phyloP scores from a whole-genome alignment of 2,329 filamentous ascomycete genomes.

The Aspergillus sclerotialis region DNA sequence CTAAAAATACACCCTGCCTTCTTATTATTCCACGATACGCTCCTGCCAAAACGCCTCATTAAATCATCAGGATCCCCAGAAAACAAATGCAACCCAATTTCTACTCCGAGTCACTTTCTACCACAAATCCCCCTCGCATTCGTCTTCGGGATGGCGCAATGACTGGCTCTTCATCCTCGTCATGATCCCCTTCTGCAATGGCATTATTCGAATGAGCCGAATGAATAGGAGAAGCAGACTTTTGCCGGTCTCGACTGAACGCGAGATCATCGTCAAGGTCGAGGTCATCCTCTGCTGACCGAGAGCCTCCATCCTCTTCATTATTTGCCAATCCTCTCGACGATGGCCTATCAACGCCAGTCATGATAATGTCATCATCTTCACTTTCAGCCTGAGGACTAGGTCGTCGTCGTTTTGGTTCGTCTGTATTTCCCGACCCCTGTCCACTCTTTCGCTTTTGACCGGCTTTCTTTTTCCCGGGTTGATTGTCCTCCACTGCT shows the following conservation, averaged over 20 bases:
- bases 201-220: slow-evolving; percentile 3
- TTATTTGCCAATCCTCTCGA: slow-evolving; percentile 10
- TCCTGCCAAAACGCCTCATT: slow-evolving; percentile 21
- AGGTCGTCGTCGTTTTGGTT: no score
- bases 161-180: slow-evolving; percentile 28
- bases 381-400: slow-evolving; percentile 15
- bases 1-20: no score
- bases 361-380: slow-evolving; percentile 27
- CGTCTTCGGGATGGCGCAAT: slow-evolving; percentile 24
- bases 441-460: slow-evolving; percentile 26
- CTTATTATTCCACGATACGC: no score
- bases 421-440: no score
- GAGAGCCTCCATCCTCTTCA: slow-evolving; percentile 17
- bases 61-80: slow-evolving; percentile 14
- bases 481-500: slow-evolving; percentile 19
- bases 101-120: slow-evolving; percentile 39
- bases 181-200: slow-evolving; percentile 11
- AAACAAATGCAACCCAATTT: slow-evolving; percentile 6
- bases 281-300: slow-evolving; percentile 25
- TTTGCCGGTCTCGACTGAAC: slow-evolving; percentile 20
- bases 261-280: slow-evolving; percentile 28
- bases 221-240: slow-evolving; percentile 4
- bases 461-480: slow-evolving; percentile 18
- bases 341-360: slow-evolving; percentile 13
- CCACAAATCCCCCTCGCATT: slow-evolving; percentile 33